A percentile compares a stretch with the other conserved stretches of the same genome.
phyloP scores from a whole-genome alignment of 352 stramenopile genomes.

The Pythium dissotocum region DNA sequence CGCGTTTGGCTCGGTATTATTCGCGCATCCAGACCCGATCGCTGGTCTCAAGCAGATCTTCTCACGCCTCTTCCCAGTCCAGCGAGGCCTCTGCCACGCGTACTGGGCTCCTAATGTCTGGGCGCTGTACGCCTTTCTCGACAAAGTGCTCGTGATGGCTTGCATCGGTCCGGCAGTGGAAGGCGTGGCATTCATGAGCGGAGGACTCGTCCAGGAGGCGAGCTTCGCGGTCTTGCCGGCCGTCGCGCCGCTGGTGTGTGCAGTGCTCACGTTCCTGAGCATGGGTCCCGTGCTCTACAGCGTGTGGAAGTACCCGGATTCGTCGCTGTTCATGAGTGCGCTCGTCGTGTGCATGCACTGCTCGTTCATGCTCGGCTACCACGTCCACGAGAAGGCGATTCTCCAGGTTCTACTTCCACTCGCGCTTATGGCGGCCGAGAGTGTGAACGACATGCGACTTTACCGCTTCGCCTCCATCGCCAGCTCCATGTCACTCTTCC shows the following conservation, averaged over 20 bases:
- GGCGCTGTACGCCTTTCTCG: slow-evolving; percentile 93
- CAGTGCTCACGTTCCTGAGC: slow-evolving; percentile 73
- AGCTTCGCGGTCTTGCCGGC: slow-evolving; percentile 76
- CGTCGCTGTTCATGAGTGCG: slow-evolving; percentile 77
- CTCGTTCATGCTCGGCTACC: slow-evolving; percentile 96
- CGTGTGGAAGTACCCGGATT: slow-evolving; percentile 77
- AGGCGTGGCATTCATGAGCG: slow-evolving; percentile 76
- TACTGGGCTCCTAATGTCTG: slow-evolving; percentile 99
- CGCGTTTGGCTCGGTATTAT: slow-evolving; percentile 79
- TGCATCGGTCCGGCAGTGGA: slow-evolving; percentile 25
- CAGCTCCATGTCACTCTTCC: slow-evolving; percentile 81
- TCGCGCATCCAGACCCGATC: slow-evolving; percentile 46
- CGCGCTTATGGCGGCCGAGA: slow-evolving; percentile 69
- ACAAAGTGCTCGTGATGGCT: slow-evolving; percentile 77
- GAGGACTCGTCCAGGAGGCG: slow-evolving; percentile 79
- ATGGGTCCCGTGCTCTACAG: slow-evolving; percentile 76
- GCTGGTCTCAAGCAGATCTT: slow-evolving; percentile 87
- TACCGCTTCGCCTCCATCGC: slow-evolving; percentile 74
- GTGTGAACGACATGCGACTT: slow-evolving; percentile 79
- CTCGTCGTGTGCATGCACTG: slow-evolving; percentile 92
- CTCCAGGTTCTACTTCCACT: slow-evolving; percentile 85
- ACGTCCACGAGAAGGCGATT: slow-evolving; percentile 99
- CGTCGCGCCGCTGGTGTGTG: slow-evolving; percentile 70
- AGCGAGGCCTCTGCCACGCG: slow-evolving; percentile 95
- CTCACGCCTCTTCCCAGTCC: slow-evolving; percentile 95